These are phyloP conservation scores for Podospora fimiseda DNA, from an alignment of 495 filamentous ascomycete genomes.

Conservation along the genomic window DNA sequence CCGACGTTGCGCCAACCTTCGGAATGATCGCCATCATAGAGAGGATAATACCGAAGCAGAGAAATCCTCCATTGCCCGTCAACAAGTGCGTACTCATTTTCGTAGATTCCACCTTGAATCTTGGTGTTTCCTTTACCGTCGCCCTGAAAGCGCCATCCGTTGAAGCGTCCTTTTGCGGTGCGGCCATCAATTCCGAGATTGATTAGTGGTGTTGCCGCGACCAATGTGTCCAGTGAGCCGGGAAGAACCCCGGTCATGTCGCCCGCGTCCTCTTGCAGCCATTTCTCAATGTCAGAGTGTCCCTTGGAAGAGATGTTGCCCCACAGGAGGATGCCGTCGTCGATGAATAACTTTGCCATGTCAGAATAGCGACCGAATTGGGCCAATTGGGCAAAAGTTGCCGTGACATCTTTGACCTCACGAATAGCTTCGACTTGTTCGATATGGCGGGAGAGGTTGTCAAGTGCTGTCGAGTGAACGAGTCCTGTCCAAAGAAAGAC, in stretches of 20 bases:
- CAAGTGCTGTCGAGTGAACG: neutral
- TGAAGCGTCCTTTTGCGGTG: conserved; percentile 13
- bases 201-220: conserved; percentile 12
- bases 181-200: conserved; percentile 13
- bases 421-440: conserved; percentile 12
- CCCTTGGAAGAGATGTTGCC: conserved; percentile 5
- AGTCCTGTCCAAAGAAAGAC: neutral
- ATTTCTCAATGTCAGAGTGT: conserved; percentile 10
- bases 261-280: conserved; percentile 9
- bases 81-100: conserved; percentile 14
- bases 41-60: conserved; percentile 14
- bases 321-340: conserved; percentile 13
- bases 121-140: conserved; percentile 10
- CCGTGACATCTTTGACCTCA: conserved; percentile 16
- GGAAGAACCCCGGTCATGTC: conserved; percentile 14
- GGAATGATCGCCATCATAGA: conserved; percentile 10
- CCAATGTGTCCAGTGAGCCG: conserved; percentile 9
- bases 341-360: conserved; percentile 14
- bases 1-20: conserved; percentile 15
- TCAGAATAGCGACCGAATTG: conserved; percentile 9
- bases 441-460: conserved; percentile 2
- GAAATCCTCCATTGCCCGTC: conserved; percentile 11
- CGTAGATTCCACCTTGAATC: conserved; percentile 16
- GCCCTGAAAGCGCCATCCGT: conserved; percentile 11
- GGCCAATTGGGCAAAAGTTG: conserved; percentile 15